Base-by-base conservation (phyloP, 768 basidiomycete species). In the Mycena venus region DNA sequence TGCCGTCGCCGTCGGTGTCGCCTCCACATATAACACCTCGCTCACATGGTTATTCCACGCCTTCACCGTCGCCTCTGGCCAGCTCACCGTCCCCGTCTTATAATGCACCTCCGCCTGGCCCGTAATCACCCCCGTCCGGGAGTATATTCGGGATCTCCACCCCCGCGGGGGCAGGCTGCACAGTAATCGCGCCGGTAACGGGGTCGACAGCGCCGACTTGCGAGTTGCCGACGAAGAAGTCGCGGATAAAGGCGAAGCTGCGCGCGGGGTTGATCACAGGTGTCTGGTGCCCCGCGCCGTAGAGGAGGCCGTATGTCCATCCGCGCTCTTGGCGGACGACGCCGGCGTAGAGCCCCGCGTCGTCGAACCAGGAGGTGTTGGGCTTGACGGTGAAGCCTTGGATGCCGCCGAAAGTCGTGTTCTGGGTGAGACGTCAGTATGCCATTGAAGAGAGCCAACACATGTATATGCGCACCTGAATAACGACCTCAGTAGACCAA, bases 371-470 rank as follows among this genome's bases (percentile, higher is more conserved):
- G 0, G 87, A 81, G 0, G 90, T 90, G 15, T 83, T 80, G 0
- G 89, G 90, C 60, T 82, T 78, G 64, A 83, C 80, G 8, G 86
- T 89, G 47, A 49, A 49, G 47, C 90, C 90, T 77, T 85, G n/a
- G 88, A 87, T 86, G 11, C 88, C 90, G 25, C 87, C 90, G 66
- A 89, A 90, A 0, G 90, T 89, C 36, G 87, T 88, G 73, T 90
- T 90, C 90, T 90, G 34, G 0, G 31, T 23, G 17, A 25, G n/a
- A 49, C 47, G 47, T 49, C 12, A 49, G 23, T 49, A 19, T 19
- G 17, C 47, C 42, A 17, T 21, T n/a, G 36, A 38, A 15, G n/a
- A n/a, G 36, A 38, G 42, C 17, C 7, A 44, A 19, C 15, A 7
- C 42, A 44, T 14, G 42, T 44, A 44, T 21, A 49, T 49, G n/a